Evolutionary conservation across 352 stramenopile genomes (phyloP).

Genomic region (Ochromonadaceae sp.): DNA sequence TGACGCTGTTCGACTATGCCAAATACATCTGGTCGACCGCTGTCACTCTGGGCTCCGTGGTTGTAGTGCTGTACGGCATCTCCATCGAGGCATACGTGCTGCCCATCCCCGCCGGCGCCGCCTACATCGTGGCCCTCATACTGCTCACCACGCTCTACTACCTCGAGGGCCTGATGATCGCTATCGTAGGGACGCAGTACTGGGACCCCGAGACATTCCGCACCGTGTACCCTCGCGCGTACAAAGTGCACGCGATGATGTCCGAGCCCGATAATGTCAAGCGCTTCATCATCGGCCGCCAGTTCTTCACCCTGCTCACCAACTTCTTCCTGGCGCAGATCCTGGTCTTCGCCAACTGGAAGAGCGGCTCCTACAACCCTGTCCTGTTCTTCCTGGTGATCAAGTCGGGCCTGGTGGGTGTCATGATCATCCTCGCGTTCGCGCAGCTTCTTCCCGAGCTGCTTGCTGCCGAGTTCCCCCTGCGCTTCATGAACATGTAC

Average conservation of each 20-base stretch:
- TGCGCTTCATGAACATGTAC: constrained; percentile 5
- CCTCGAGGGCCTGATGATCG: constrained; percentile 14
- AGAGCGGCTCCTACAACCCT: neutral
- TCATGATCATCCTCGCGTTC: neutral
- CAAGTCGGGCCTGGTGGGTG: neutral
- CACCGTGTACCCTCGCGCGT: constrained; percentile 7
- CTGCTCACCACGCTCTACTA: neutral
- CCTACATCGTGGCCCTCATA: constrained; percentile 1
- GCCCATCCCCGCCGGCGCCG: neutral
- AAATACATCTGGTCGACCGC: constrained; percentile 13
- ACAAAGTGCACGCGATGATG: neutral
- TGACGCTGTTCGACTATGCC: neutral
- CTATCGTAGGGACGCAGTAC: constrained; percentile 7
- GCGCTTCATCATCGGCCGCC: constrained; percentile 9
- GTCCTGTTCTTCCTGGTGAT: constrained; percentile 10
- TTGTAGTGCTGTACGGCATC: constrained; percentile 13
- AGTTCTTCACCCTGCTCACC: constrained; percentile 16
- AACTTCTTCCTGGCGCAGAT: constrained; percentile 14
- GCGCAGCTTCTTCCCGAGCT: neutral
- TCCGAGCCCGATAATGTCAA: constrained; percentile 9
- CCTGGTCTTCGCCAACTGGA: neutral
- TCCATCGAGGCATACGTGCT: constrained; percentile 5
- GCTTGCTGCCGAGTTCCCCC: constrained; percentile 5
- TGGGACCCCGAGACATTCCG: neutral
- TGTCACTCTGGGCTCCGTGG: neutral